Evolutionary conservation across 2,329 filamentous ascomycete species (phyloP).

Genomic region (Scedosporium minutisporum): DNA sequence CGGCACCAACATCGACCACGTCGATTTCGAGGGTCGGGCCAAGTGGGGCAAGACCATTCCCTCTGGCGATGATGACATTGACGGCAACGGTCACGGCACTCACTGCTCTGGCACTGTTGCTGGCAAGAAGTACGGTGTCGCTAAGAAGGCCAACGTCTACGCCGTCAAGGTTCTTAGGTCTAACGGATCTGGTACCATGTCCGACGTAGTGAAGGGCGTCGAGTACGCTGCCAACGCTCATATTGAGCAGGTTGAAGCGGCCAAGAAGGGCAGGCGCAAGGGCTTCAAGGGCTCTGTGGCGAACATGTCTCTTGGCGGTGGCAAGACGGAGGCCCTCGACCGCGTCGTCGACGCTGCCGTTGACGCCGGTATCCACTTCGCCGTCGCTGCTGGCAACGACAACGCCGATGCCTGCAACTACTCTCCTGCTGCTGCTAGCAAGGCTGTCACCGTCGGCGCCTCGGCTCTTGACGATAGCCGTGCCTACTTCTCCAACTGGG

Average conservation of each 20-base stretch:
- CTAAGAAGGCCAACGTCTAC: conserved; percentile 95
- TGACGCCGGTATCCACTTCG: conserved; percentile 86
- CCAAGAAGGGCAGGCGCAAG: conserved; percentile 84
- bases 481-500: conserved; percentile 99
- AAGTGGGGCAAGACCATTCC: conserved; percentile 97
- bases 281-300: conserved; percentile 97
- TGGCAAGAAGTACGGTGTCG: conserved; percentile 98
- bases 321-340: conserved; percentile 89
- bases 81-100: conserved; percentile 97
- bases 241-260: conserved; percentile 60
- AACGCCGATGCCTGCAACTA: conserved; percentile 99
- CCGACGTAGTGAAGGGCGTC: conserved; percentile 95
- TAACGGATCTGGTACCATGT: conserved; percentile 97
- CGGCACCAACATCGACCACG: conserved; percentile 85
- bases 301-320: conserved; percentile 98
- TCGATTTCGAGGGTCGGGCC: conserved; percentile 94
- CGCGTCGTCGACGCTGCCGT: conserved; percentile 90
- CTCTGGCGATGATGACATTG: conserved; percentile 68
- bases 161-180: conserved; percentile 97
- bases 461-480: conserved; percentile 89
- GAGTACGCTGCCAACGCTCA: conserved; percentile 85
- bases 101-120: conserved; percentile 98
- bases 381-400: conserved; percentile 96
- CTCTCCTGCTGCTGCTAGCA: conserved; percentile 85
- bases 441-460: conserved; percentile 92